Evolutionary conservation across 495 filamentous ascomycete genomes (phyloP).

Genomic region (Sphaerosporella brunnea): DNA sequence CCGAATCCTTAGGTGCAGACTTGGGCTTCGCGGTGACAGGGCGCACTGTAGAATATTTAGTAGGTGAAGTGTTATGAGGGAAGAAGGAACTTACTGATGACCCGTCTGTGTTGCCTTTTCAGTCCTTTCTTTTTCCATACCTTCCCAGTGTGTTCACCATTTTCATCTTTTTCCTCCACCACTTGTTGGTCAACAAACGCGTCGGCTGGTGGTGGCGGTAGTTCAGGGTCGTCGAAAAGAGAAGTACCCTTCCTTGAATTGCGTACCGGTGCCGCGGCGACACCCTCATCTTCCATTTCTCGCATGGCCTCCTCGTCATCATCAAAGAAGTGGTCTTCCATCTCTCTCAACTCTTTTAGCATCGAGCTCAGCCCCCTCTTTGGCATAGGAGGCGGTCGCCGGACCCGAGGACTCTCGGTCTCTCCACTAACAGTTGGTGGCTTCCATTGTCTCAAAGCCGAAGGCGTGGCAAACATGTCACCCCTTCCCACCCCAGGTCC

Average conservation of each 20-base stretch:
- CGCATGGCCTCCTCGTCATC: conserved; percentile 69
- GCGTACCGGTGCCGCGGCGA: conserved; percentile 9
- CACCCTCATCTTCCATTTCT: conserved; percentile 51
- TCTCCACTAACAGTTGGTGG: conserved; percentile 2
- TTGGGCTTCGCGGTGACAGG: conserved; percentile 32
- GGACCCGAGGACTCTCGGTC: conserved; percentile 27
- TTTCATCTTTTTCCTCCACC: conserved; percentile 33
- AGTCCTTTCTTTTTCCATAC: conserved; percentile 83
- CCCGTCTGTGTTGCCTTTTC: conserved; percentile 64
- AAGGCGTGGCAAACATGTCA: conserved; percentile 42
- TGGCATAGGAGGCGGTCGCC: conserved; percentile 43
- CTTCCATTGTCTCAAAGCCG: conserved; percentile 41
- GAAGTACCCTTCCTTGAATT: background rate
- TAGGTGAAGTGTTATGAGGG: background rate
- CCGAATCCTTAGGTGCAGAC: conserved; percentile 10
- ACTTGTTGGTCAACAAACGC: conserved; percentile 40
- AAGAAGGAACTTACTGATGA: conserved; percentile 42
- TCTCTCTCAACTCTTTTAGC: conserved; percentile 55
- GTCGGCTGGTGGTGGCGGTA: conserved; percentile 33
- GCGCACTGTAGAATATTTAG: conserved; percentile 12
- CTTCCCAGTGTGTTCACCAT: conserved; percentile 34
- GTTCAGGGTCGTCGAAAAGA: conserved; percentile 1
- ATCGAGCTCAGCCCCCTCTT: conserved; percentile 61
- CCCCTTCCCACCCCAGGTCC: conserved; percentile 4
- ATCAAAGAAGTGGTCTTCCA: conserved; percentile 58